Base-by-base conservation (phyloP, 495 filamentous ascomycete species). In the Neurospora sp. region DNA sequence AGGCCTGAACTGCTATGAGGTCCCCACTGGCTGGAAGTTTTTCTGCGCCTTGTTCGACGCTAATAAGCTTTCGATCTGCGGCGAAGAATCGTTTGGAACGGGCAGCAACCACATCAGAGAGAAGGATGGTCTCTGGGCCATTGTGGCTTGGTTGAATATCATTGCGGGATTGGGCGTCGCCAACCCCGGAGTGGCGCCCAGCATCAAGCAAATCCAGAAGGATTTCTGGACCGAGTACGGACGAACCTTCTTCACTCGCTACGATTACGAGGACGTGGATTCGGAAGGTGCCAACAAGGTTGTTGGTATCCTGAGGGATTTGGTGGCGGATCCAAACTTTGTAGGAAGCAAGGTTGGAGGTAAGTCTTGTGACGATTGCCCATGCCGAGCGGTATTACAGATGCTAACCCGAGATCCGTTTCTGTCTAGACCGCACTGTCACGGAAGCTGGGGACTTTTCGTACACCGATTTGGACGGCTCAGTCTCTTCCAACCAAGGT, bases 21-120 rank as follows among this genome's bases (percentile, higher is more conserved):
- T 99, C 6, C 96, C 96, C 12, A 99, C 96, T 1, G 96, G 96
- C 72, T 99, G 96, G 96, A 99, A 99, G 83, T 99, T 99, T 88
- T 99, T 99, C 90, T 99, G 96, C 82, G 96, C 94, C 78, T 86
- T 99, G 71, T 98, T 99, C 78, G 96, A 99, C 78, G 92, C 94
- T 74, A 86, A 98, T 82, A 97, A 97, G 88, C 91, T 99, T 81
- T 97, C 94, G 76, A 99, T 99, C 82, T 99, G 96, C 80, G 96
- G 96, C 53, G 96, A 99, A 82, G 96, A 99, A 86, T 94, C 91
- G 70, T 99, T 99, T 80, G 96, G 96, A 45, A 99, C 96, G 3
- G 96, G 96, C n/a, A 95, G 92, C 87, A 97, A 99, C 85, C 96
- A 99, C 82, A 97, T 99, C 80, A 91, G 96, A 71, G 96, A 99